Evolutionary conservation across 2,329 filamentous ascomycete genomes (phyloP).

Genomic region (Botryotinia calthae): DNA sequence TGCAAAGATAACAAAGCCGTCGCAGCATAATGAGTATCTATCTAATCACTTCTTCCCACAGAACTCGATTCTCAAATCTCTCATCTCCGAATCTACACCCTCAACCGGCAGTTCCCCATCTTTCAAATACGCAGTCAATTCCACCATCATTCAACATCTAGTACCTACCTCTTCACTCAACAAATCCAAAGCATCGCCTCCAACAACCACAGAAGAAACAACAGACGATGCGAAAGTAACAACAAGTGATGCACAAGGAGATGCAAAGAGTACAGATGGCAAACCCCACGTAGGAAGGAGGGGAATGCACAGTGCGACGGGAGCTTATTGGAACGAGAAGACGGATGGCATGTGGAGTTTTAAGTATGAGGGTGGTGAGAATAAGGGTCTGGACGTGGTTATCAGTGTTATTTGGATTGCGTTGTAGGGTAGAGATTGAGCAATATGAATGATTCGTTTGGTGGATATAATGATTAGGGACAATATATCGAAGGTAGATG

Average conservation of each 20-base stretch:
- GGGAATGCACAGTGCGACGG: constrained; percentile 85
- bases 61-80: constrained; percentile 73
- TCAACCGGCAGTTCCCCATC: constrained; percentile 53
- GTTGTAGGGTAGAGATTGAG: not conserved
- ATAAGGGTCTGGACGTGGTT: constrained; percentile 66
- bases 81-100: constrained; percentile 72
- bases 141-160: constrained; percentile 95
- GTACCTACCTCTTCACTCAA: constrained; percentile 64
- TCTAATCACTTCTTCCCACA: constrained; percentile 37
- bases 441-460: not conserved
- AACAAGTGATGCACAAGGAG: constrained; percentile 49
- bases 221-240: constrained; percentile 50
- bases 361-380: constrained; percentile 72
- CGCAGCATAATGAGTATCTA: constrained; percentile 16
- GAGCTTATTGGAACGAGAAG: constrained; percentile 88
- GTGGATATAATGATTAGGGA: not conserved
- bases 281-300: constrained; percentile 77
- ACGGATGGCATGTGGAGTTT: constrained; percentile 88
- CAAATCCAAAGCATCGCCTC: constrained; percentile 49
- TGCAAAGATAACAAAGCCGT: not conserved
- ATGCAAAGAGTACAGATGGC: constrained; percentile 54
- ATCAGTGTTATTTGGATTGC: constrained; percentile 74
- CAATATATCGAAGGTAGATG: not conserved
- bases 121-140: constrained; percentile 96
- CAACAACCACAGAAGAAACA: constrained; percentile 37